Conservation (phyloP, 257 asterid species). For the Capsicum rhomboideum region DNA sequence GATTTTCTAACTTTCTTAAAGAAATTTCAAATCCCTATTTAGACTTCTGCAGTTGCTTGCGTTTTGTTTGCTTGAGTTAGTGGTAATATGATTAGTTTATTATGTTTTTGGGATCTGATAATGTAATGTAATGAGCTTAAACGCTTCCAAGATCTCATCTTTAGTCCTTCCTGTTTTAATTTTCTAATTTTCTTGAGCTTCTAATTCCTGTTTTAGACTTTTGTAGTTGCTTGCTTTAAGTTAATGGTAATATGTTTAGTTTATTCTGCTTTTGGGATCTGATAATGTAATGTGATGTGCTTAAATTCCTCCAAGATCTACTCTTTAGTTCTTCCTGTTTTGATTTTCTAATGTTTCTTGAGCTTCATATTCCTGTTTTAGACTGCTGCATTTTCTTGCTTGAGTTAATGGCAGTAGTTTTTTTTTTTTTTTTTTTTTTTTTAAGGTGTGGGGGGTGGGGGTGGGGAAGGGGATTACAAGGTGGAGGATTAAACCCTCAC, state of each 20-base stretch:
- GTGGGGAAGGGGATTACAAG: too few relatives aligned
- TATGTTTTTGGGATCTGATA: background rate
- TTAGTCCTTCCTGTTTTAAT: background rate
- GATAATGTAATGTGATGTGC: constrained; percentile 30
- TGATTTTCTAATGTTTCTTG: background rate
- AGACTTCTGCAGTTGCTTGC: background rate
- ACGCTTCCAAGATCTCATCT: constrained; percentile 16
- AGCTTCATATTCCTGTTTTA: background rate
- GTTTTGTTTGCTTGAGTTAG: background rate
- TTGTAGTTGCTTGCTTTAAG: background rate
- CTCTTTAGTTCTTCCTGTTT: constrained; percentile 8
- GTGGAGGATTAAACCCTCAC: too few relatives aligned
- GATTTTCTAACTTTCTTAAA: background rate
- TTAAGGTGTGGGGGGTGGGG: too few relatives aligned
- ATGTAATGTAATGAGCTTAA: constrained; percentile 31
- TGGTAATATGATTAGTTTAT: background rate
- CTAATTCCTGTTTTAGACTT: background rate
- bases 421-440: too few relatives aligned
- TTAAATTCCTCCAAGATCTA: constrained; percentile 12
- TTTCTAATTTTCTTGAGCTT: background rate
- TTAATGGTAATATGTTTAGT: background rate
- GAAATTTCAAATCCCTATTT: background rate
- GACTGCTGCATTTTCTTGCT: background rate
- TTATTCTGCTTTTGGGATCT: background rate
- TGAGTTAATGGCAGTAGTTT: background rate